Base-by-base conservation (phyloP, 2,329 filamentous ascomycete genomes). In the Chaetomium sp. region DNA sequence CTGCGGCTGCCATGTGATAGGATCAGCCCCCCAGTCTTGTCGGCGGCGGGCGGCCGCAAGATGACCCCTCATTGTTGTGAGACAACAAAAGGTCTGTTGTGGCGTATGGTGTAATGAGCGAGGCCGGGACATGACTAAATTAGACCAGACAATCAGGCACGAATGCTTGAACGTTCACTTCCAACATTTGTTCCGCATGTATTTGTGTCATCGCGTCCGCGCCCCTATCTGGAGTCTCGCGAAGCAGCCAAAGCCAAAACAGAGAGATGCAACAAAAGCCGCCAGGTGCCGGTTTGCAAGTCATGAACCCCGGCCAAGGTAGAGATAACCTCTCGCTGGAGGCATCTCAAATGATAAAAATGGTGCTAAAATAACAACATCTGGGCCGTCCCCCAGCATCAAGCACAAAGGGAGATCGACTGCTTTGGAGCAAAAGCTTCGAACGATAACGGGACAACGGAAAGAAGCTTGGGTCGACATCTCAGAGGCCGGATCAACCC, bases 21-120 rank as follows among this genome's bases (percentile, higher is more conserved):
- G 6, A 13, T 42, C 35, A 13, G 13, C 35, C 16, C 35, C 35
- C 1, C 35, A 42, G 35, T 42, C 35, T 42, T 42, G 35, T 19
- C 35, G 13, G 35, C 35, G 35, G 35, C 13, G 45, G 33, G 42
- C 19, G 19, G 23, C 21, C 51, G 42, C 13, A 4, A 38, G 29
- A 7, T 12, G 5, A 7, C 31, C 6, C 10, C 6, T n/a, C 25
- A 25, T 31, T 9, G 7, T 33, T 49, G 35, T 45, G 60, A 35
- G 45, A 35, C 19, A 27, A 33, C 35, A 49, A 61, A 47, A 60
- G 62, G 60, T 55, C 65, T 45, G 42, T 31, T 47, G 54, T 13
- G 66, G 66, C 54, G 57, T 65, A 57, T 53, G 60, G 66, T 64
- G 60, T 63, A 51, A 63, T 63, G 65, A 57, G 51, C 45, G 42